A percentile compares a stretch with the other conserved stretches of the same genome.
Evolutionary conservation across 768 basidiomycete species (phyloP).

Genomic region (Lactarius indigo): DNA sequence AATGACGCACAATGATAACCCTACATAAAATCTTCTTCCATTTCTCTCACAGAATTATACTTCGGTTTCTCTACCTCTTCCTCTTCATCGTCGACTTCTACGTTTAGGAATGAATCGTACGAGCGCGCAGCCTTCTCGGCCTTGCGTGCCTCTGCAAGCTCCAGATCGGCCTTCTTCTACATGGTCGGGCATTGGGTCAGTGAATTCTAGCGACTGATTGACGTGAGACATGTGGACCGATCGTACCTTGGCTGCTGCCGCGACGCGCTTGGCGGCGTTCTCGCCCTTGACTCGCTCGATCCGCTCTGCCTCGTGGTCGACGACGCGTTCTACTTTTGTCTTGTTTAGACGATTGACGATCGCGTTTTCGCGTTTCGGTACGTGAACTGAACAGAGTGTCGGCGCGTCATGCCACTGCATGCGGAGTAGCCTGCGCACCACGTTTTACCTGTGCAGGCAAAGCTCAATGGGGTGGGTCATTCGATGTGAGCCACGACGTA

Average conservation of each 20-base stretch:
- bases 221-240: no score
- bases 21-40: conserved; percentile 89
- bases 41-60: conserved; percentile 62
- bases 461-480: background rate
- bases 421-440: conserved; percentile 39
- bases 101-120: conserved; percentile 77
- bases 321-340: conserved; percentile 78
- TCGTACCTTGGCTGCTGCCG: conserved; percentile 64
- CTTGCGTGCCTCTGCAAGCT: conserved; percentile 70
- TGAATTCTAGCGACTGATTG: background rate
- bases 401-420: background rate
- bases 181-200: background rate
- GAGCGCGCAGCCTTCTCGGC: conserved; percentile 86
- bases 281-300: conserved; percentile 80
- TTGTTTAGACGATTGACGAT: conserved; percentile 94
- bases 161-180: conserved; percentile 77
- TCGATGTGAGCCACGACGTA: conserved; percentile 32
- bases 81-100: conserved; percentile 52
- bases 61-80: conserved; percentile 40
- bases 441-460: conserved; percentile 64
- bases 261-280: conserved; percentile 55
- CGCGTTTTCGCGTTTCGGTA: conserved; percentile 76
- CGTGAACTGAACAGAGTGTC: conserved; percentile 50
- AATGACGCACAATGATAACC: background rate
- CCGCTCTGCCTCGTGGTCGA: conserved; percentile 89